These are phyloP conservation scores for Fomitopsis pinicola DNA, from an alignment of 1,284 basidiomycete genomes.

Conservation along the genomic window DNA sequence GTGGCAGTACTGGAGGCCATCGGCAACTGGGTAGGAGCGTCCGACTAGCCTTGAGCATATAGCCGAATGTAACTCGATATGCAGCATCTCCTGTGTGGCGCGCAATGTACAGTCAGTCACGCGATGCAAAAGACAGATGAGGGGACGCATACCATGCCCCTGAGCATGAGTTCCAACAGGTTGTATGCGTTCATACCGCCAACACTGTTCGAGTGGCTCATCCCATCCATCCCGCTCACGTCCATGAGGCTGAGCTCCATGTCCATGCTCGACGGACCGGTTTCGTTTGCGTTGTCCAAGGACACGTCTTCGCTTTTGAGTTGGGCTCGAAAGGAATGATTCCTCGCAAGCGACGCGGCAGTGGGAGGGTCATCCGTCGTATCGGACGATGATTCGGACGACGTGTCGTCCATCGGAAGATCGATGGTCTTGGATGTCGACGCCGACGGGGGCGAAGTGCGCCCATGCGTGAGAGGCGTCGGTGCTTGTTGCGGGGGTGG, in stretches of 20 bases:
- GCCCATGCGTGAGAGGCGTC: neutral
- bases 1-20: slow-evolving; percentile 23
- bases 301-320: neutral
- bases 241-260: neutral
- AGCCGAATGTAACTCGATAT: neutral
- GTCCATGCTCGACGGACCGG: neutral
- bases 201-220: too few species aligned
- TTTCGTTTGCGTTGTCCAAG: neutral
- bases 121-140: too few species aligned
- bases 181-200: neutral
- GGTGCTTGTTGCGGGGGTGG: neutral
- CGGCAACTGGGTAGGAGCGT: slow-evolving; percentile 15
- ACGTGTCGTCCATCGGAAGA: neutral
- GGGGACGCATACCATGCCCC: neutral
- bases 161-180: neutral
- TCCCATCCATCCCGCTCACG: neutral
- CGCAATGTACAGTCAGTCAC: neutral
- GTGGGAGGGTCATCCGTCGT: neutral
- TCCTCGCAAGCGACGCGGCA: neutral
- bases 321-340: neutral
- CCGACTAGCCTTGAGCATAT: too few species aligned
- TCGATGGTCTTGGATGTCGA: neutral
- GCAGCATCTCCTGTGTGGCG: neutral
- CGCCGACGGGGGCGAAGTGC: neutral
- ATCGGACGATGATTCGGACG: neutral